Base-by-base conservation (phyloP, 805 yeast genomes). In the Pichia thaimueangensis region DNA sequence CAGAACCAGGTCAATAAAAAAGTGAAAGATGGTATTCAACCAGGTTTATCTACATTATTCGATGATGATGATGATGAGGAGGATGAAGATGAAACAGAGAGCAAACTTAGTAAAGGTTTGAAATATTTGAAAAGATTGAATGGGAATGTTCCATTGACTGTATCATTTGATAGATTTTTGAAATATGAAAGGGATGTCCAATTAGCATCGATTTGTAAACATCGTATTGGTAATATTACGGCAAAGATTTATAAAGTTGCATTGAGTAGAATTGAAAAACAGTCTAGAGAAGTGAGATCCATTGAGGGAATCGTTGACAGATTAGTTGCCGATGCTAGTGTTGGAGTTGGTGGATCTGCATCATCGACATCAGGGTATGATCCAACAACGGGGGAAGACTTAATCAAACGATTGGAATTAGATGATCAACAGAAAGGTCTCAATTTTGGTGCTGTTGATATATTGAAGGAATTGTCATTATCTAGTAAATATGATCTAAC, bases 181-280 rank as follows among this genome's bases (percentile, higher is more conserved):
- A 82, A 86, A 55, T 63, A 73, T 27, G 69, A 80, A 53, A 73
- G 97, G 50, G 71, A 83, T 10, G 59, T 66, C 35, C 83, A 83
- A 50, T 68, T 93, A 13, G 75, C 68, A 1, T 74, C 75, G 27
- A 70, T 83, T 38, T 83, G 82, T 12, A 68, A 71, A 24, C 80
- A 82, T 35, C 71, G 86, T 41, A 62, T 88, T 25, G 97, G 97
- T 3, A 62, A 70, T 6, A 60, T 83, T 2, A 70, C 94, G 0
- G 70, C 93, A 0, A 61, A 68, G 34, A 70, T 93, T 10, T 91
- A 85, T 57, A 68, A 69, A 35, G 59, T 69, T 10, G 77, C 80
- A 4, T 70, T 93, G 44, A 50, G 61, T 15, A 56, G 72, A 30
- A 67, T 84, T 16, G 96, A 87, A 58, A 69, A 65, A 48, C 65